Evolutionary conservation across 2,329 filamentous ascomycete genomes (phyloP).

Genomic region (Xylaria sp.): DNA sequence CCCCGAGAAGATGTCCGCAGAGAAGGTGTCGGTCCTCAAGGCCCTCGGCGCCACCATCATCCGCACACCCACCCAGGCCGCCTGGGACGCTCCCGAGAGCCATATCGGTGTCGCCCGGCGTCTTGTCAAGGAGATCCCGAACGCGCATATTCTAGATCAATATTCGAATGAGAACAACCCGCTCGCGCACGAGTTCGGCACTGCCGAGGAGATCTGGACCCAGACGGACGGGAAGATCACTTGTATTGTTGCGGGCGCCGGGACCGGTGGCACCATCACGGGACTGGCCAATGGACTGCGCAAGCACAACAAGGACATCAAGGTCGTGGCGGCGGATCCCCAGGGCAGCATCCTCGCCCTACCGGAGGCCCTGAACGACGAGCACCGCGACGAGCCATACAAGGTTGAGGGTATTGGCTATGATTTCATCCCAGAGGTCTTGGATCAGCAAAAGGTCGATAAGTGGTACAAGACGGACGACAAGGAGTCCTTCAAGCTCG

Average conservation of each 20-base stretch:
- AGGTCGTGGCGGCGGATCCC: constrained; percentile 92
- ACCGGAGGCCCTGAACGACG: constrained; percentile 81
- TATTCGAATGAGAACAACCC: constrained; percentile 94
- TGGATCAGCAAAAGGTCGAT: constrained; percentile 83
- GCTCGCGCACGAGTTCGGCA: constrained; percentile 90
- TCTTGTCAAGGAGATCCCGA: constrained; percentile 93
- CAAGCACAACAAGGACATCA: constrained; percentile 87
- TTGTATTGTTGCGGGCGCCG: constrained; percentile 89
- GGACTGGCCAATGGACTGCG: constrained; percentile 85
- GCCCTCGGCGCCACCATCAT: constrained; percentile 97
- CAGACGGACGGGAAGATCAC: constrained; percentile 87
- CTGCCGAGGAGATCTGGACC: constrained; percentile 94
- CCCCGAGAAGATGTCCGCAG: constrained; percentile 98
- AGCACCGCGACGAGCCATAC: constrained; percentile 84
- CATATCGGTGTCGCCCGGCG: constrained; percentile 95
- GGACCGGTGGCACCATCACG: constrained; percentile 94
- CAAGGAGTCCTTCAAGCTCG: constrained; percentile 87
- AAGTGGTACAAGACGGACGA: constrained; percentile 99
- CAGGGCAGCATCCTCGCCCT: constrained; percentile 90
- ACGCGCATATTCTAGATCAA: constrained; percentile 96
- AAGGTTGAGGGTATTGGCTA: constrained; percentile 99
- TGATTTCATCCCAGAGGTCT: constrained; percentile 95
- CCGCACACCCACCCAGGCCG: constrained; percentile 93
- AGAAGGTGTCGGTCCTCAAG: constrained; percentile 95
- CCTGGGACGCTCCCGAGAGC: constrained; percentile 92